Evolutionary conservation across 2,329 filamentous ascomycete species (phyloP).

Genomic region (Emmonsiellopsis sp.): DNA sequence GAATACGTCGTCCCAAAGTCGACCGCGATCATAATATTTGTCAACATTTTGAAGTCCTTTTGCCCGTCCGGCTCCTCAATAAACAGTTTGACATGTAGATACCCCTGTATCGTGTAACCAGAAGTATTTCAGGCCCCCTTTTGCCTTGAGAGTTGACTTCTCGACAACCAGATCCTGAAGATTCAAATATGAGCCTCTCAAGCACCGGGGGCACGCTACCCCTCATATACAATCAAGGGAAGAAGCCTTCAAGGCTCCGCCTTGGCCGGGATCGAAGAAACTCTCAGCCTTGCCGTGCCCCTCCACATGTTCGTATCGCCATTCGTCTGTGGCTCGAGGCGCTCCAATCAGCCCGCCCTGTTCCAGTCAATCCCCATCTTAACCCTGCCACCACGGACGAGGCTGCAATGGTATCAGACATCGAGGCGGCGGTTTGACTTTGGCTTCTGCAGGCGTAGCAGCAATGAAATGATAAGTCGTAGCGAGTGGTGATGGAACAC

Average conservation of each 20-base stretch:
- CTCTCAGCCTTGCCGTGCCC: not conserved
- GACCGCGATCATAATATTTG: conserved; percentile 3
- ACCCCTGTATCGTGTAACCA: not conserved
- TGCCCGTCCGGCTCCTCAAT: too few relatives aligned
- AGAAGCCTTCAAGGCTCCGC: not conserved
- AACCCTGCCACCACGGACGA: too few relatives aligned
- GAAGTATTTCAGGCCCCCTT: not conserved
- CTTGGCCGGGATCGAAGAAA: not conserved
- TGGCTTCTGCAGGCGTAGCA: too few relatives aligned
- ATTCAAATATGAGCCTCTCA: not conserved
- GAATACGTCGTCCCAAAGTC: conserved; percentile 3
- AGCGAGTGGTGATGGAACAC: too few relatives aligned
- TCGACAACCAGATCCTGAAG: not conserved
- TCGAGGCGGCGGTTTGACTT: too few relatives aligned
- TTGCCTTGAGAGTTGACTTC: too few relatives aligned
- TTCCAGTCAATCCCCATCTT: too few relatives aligned
- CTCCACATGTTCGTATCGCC: conserved; percentile 1
- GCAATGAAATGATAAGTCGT: too few relatives aligned
- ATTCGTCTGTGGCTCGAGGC: not conserved
- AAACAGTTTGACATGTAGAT: too few relatives aligned
- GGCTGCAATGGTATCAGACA: too few relatives aligned
- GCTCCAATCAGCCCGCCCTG: too few relatives aligned
- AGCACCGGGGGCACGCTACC: not conserved
- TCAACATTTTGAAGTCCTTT: not conserved
- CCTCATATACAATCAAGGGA: not conserved